These are phyloP conservation scores for Thraustotheca clavata DNA, from an alignment of 352 stramenopile species.

Conservation along the genomic window DNA sequence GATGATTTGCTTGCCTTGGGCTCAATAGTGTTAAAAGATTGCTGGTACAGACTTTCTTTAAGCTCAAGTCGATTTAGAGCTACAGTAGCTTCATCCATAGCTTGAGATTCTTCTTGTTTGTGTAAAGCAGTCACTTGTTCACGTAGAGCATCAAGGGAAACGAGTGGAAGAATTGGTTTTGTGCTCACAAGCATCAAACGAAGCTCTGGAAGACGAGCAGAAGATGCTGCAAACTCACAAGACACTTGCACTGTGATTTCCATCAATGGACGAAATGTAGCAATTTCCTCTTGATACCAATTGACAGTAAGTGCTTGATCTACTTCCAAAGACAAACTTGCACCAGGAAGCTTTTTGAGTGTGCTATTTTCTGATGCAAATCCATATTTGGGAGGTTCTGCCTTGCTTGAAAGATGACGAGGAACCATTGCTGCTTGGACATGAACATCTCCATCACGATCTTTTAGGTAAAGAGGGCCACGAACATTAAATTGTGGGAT, in stretches of 20 bases:
- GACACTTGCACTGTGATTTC: constrained; percentile 58
- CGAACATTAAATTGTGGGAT: constrained; percentile 88
- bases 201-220: constrained; percentile 64
- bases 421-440: constrained; percentile 38
- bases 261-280: constrained; percentile 7
- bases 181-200: constrained; percentile 52
- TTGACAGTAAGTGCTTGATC: constrained; percentile 27
- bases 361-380: constrained; percentile 51
- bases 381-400: constrained; percentile 39
- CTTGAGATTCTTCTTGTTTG: constrained; percentile 8
- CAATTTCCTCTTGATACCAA: not conserved
- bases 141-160: constrained; percentile 24
- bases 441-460: constrained; percentile 80
- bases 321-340: constrained; percentile 24
- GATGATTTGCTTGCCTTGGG: not conserved
- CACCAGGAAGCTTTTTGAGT: constrained; percentile 58
- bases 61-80: not conserved
- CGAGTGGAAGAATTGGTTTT: not conserved
- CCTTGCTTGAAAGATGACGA: constrained; percentile 27
- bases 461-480: constrained; percentile 85
- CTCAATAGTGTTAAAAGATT: not conserved
- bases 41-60: not conserved
- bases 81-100: not conserved
- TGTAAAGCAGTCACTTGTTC: not conserved
- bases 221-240: constrained; percentile 57